Evolutionary conservation across 1,284 basidiomycete species (phyloP), one percentile per base, ranked within the genome.

Genomic region (Athelia psychrophila): DNA sequence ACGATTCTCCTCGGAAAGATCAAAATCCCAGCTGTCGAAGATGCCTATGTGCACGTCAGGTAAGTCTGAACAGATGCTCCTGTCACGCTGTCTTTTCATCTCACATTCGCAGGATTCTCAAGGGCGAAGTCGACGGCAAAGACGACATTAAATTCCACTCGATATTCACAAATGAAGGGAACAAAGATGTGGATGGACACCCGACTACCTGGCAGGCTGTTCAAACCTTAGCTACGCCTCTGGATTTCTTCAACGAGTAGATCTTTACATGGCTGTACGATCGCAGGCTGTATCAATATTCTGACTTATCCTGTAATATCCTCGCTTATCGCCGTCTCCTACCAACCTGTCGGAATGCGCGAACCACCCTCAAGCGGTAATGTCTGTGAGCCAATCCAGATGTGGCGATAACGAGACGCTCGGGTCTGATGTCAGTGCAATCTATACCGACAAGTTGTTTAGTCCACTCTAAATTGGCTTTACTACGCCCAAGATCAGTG

Each of bases 1-100:
- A 80, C 77, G 12, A 80, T 91, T 53, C 79, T 91, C 54, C 67
- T 91, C 22, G 88, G 88, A 20, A 91, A 91, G 75, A 79, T 91
- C 62, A 79, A 78, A 58, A 74, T 91, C 45, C 85, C 87, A 5
- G 83, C 78, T 18, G 67, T 89, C 53, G 71, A 78, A 10, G 73
- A 76, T 56, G 85, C 87, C 3, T 91, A 77, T 62, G 62, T 91
- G 51, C 86, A 90, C 56, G 81, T 91, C 60, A 79, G 88, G 88
- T 89, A 58, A 57, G 78, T 66, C n/a, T 16, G 8, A 23, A 22
- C 18, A 13, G 27, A 30, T 13, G 27, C 6, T 23, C 8, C 38
- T n/a, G 9, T 42, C 22, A 19, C 18, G 38, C n/a, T 42, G 38
- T n/a, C n/a, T 8, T 6, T 23, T 18, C 6, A 23, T 18, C 6